Evolutionary conservation across 2,329 filamentous ascomycete species (phyloP), one percentile per base, ranked within the genome.

Genomic region (Acarospora socialis): DNA sequence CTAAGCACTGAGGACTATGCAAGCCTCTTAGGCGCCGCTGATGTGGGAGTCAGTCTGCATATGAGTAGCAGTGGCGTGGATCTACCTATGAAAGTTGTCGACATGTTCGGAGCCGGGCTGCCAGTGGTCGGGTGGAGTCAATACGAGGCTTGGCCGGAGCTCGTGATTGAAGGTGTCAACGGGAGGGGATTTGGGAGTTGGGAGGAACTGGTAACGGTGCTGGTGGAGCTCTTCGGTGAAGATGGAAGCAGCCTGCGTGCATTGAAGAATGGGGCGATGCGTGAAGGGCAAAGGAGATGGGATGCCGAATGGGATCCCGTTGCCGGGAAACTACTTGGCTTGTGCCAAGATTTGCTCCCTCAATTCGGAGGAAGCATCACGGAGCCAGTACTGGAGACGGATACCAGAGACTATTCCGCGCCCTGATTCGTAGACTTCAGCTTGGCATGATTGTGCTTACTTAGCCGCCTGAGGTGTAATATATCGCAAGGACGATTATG

Each of bases 61-160:
- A 93, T 74, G 42, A 94, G 84, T 9, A 92, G 81, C 43, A 93
- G 83, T 2, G 90, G 90, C 1, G 84, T 98, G 0, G 90, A 98
- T 55, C 63, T 98, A 13, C 90, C 90, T 0, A 98, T 98, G 90
- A 98, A 98, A 58, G 84, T 98, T 1, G 86, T 98, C 9, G 90
- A 98, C 52, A 94, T 98, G 86, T 95, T 98, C 52, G 90, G 90
- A 2, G 80, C 86, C 0, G 90, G 87, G 0, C 61, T 98, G 17
- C 90, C 90, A 0, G 90, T 98, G 0, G 76, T 78, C 0, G 87
- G 84, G 3, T 95, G 90, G 66, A 72, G 71, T 16, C 68, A 70
- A 2, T 98, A 92, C 49, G 76, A 86, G 50, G 87, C 86, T 40
- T 93, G 92, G 66, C 64, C 71, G 2, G 90, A 98, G 58, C 61